Conservation (phyloP, 805 yeast genomes). For the Lachancea sp. region DNA sequence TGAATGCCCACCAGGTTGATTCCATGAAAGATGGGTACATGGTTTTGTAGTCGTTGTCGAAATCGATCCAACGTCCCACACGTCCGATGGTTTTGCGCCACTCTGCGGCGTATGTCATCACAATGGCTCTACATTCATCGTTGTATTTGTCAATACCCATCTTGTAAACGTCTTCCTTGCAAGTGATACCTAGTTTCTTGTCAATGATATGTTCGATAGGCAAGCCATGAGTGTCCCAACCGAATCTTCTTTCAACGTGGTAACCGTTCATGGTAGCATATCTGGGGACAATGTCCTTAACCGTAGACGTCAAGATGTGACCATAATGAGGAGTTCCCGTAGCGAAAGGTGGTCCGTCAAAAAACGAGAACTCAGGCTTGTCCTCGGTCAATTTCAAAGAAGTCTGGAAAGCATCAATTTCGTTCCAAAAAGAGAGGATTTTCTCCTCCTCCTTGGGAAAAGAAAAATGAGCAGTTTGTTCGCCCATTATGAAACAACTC, state of each 20-base stretch:
- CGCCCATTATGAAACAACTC: slow-evolving; percentile 30
- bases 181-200: slow-evolving; percentile 88
- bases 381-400: slow-evolving; percentile 78
- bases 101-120: slow-evolving; percentile 92
- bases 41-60: slow-evolving; percentile 96
- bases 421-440: slow-evolving; percentile 75
- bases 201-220: slow-evolving; percentile 99
- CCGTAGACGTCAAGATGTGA: slow-evolving; percentile 92
- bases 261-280: slow-evolving; percentile 97
- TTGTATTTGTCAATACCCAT: slow-evolving; percentile 94
- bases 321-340: slow-evolving; percentile 99
- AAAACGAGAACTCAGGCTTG: slow-evolving; percentile 82
- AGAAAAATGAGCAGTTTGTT: slow-evolving; percentile 42
- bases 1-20: slow-evolving; percentile 98
- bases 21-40: slow-evolving; percentile 96
- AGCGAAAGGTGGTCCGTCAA: slow-evolving; percentile 99
- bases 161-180: slow-evolving; percentile 89
- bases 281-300: slow-evolving; percentile 95
- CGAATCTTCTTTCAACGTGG: slow-evolving; percentile 94
- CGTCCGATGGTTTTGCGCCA: slow-evolving; percentile 94
- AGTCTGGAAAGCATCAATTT: slow-evolving; percentile 88
- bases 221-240: slow-evolving; percentile 99
- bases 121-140: slow-evolving; percentile 91
- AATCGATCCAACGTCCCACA: slow-evolving; percentile 98
- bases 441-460: slow-evolving; percentile 90